These are phyloP conservation scores for Aspergillus arachidicola DNA, from an alignment of 2,329 filamentous ascomycete genomes.

Conservation along the genomic window DNA sequence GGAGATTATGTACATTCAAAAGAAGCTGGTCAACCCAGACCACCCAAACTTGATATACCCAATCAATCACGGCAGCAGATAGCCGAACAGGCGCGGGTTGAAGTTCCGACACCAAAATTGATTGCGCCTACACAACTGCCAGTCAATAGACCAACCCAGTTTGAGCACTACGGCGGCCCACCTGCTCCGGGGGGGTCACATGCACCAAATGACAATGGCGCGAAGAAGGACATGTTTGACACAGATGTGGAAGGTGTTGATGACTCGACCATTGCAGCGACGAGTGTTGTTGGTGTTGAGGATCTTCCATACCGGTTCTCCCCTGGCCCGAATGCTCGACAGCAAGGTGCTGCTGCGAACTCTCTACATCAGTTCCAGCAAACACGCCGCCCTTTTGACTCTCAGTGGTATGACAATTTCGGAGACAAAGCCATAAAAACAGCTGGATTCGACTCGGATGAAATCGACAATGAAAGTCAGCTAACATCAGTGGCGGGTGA, in stretches of 20 bases:
- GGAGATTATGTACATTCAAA: conserved; percentile 46
- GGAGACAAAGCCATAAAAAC: conserved; percentile 39
- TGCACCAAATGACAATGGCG: conserved; percentile 17
- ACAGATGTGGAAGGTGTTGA: conserved; percentile 48
- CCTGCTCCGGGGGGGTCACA: conserved; percentile 12
- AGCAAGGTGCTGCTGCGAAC: conserved; percentile 23
- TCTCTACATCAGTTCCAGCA: conserved; percentile 28
- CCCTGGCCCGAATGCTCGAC: conserved; percentile 22
- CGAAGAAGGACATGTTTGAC: conserved; percentile 42
- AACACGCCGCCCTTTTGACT: conserved; percentile 27
- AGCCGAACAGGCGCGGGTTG: conserved; percentile 39
- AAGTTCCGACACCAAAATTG: conserved; percentile 33
- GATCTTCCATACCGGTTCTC: conserved; percentile 30
- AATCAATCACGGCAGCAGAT: conserved; percentile 34
- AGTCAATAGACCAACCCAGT: conserved; percentile 20
- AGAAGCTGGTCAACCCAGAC: conserved; percentile 35
- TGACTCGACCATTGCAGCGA: conserved; percentile 45
- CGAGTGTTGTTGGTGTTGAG: conserved; percentile 41
- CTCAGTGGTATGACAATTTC: conserved; percentile 37
- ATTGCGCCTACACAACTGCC: conserved; percentile 20
- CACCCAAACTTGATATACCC: conserved; percentile 23
- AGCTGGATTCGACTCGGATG: conserved; percentile 40
- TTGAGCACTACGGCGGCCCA: conserved; percentile 20
- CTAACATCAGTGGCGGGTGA: conserved; percentile 34
- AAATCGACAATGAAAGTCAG: conserved; percentile 34